phyloP scores from a whole-genome alignment of 1,139 yeast species.

The Candida sp. region DNA sequence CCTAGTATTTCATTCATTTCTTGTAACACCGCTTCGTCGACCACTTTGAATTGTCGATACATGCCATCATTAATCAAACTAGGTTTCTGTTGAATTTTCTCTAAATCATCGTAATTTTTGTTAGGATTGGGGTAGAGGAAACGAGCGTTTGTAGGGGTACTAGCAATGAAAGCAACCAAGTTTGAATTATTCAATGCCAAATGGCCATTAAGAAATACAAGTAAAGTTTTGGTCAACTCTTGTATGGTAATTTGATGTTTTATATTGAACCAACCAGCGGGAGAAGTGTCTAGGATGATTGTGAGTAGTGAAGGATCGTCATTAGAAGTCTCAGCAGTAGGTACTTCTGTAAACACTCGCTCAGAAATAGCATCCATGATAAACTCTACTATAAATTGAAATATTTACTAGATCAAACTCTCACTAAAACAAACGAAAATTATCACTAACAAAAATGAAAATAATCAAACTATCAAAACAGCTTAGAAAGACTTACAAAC shows the following conservation, averaged over 20 bases:
- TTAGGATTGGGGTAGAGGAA: slow-evolving; percentile 64
- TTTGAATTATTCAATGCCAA: slow-evolving; percentile 82
- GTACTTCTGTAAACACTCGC: slow-evolving; percentile 52
- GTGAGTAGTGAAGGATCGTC: slow-evolving; percentile 84
- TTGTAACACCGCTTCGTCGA: slow-evolving; percentile 74
- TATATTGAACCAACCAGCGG: slow-evolving; percentile 69
- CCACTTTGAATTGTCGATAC: slow-evolving; percentile 83
- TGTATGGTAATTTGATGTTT: slow-evolving; percentile 43
- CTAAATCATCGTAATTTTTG: slow-evolving; percentile 19
- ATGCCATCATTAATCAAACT: slow-evolving; percentile 39
- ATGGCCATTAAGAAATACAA: slow-evolving; percentile 83
- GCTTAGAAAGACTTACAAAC: too few species aligned
- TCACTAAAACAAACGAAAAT: too few species aligned
- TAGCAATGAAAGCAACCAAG: slow-evolving; percentile 78
- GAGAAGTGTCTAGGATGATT: slow-evolving; percentile 75
- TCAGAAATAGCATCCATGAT: slow-evolving; percentile 76
- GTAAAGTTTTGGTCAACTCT: slow-evolving; percentile 55
- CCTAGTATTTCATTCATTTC: slow-evolving; percentile 50
- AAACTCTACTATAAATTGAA: background rate
- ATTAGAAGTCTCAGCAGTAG: slow-evolving; percentile 22
- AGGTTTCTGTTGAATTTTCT: slow-evolving; percentile 8
- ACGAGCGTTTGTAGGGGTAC: slow-evolving; percentile 68
- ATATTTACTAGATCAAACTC: background rate
- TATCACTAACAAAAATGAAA: too few species aligned
- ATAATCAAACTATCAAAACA: too few species aligned